These are phyloP conservation scores for Moricandia moricandioides DNA, from an alignment of 345 rosid genomes.

Conservation along the genomic window DNA sequence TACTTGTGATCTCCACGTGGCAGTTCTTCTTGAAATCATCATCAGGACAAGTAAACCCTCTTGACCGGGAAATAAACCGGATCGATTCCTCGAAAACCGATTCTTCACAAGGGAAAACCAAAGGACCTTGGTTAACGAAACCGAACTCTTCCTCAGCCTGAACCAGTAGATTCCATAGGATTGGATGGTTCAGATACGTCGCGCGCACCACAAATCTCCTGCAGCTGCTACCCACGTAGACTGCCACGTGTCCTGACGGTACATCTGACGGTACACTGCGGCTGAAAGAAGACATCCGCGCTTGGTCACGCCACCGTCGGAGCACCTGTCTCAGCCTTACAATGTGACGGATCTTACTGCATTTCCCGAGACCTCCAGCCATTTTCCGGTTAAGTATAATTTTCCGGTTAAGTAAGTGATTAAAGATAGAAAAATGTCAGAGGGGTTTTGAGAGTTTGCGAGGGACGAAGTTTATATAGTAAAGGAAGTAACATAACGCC, in stretches of 20 bases:
- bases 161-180: conserved; percentile 57
- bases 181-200: conserved; percentile 85
- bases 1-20: conserved; percentile 47
- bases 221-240: conserved; percentile 63
- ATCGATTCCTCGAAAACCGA: conserved; percentile 72
- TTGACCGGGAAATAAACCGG: conserved; percentile 56
- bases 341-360: conserved; percentile 94
- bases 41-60: conserved; percentile 48
- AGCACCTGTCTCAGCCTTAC: conserved; percentile 83
- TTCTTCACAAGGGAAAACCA: conserved; percentile 89
- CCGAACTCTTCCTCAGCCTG: conserved; percentile 94
- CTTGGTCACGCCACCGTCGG: conserved; percentile 86
- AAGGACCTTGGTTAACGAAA: conserved; percentile 71
- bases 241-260: conserved; percentile 88
- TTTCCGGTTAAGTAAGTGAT: not conserved
- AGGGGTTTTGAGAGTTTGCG: conserved; percentile 28
- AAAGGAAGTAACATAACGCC: conserved; percentile 18
- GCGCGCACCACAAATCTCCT: conserved; percentile 87
- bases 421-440: conserved; percentile 3
- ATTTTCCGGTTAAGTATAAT: too few species aligned
- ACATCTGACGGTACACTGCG: conserved; percentile 63
- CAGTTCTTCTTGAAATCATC: conserved; percentile 55
- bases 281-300: conserved; percentile 52
- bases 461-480: conserved; percentile 48
- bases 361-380: conserved; percentile 66